phyloP scores from a whole-genome alignment of 208 protist species.

The Crithidia fasciculata region DNA sequence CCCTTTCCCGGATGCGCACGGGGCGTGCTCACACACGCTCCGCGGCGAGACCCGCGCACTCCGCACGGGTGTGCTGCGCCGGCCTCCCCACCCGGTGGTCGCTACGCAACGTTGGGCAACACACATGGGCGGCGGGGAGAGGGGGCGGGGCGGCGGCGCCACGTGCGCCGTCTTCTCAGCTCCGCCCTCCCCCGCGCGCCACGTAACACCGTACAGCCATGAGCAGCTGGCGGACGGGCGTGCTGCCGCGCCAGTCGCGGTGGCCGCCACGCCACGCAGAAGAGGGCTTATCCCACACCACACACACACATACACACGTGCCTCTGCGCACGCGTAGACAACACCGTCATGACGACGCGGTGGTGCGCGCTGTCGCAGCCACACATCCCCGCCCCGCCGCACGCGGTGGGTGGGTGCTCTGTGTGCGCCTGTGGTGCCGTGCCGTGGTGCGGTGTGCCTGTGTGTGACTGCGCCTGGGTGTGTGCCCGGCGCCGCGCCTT shows the following conservation, averaged over 20 bases:
- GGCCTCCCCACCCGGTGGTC: slow-evolving; percentile 32
- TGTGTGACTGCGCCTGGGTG: background rate
- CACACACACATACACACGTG: slow-evolving; percentile 1
- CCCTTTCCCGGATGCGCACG: slow-evolving; percentile 16
- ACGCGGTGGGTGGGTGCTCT: slow-evolving; percentile 17
- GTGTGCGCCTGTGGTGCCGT: slow-evolving; percentile 15
- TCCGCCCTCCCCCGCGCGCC: background rate
- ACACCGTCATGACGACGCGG: slow-evolving; percentile 30
- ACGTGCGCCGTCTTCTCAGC: background rate
- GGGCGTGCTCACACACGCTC: slow-evolving; percentile 12
- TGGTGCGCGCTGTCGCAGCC: slow-evolving; percentile 34
- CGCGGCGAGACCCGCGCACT: slow-evolving; percentile 23
- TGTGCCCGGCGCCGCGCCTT: background rate
- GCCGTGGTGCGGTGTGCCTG: background rate
- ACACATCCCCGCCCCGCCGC: slow-evolving; percentile 7
- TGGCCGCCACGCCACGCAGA: slow-evolving; percentile 36
- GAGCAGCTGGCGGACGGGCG: slow-evolving; percentile 35
- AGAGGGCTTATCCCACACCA: slow-evolving; percentile 23
- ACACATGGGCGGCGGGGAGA: slow-evolving; percentile 3
- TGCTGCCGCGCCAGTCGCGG: slow-evolving; percentile 20
- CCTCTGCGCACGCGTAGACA: too few relatives aligned
- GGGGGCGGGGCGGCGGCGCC: background rate
- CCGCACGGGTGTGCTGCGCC: slow-evolving; percentile 28
- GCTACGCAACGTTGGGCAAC: slow-evolving; percentile 32
- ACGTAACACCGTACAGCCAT: slow-evolving; percentile 30